Percentiles rank a stretch among this genome's conserved stretches.
phyloP scores from a whole-genome alignment of 495 filamentous ascomycete genomes.

The Diplogelasinospora grovesii region DNA sequence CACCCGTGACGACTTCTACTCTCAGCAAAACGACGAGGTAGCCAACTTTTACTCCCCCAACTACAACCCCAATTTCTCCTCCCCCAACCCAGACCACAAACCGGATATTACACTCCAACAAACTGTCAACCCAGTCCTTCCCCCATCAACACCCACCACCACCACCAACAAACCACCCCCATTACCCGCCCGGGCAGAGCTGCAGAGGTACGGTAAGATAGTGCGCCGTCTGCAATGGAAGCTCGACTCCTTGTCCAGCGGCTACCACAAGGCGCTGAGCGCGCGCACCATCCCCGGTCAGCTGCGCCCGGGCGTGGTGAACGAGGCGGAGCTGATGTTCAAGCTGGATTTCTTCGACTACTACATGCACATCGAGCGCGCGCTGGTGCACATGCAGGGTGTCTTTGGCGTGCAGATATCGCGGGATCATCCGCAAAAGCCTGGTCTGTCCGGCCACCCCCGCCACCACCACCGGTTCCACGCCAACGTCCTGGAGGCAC shows the following conservation, averaged over 20 bases:
- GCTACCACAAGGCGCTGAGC: slow-evolving; percentile 44
- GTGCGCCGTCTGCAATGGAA: slow-evolving; percentile 55
- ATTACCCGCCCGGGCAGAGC: too few relatives aligned
- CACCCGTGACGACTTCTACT: not conserved
- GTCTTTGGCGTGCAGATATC: slow-evolving; percentile 48
- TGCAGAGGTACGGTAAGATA: slow-evolving; percentile 51
- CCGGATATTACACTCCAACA: too few relatives aligned
- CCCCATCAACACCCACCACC: slow-evolving; percentile 9
- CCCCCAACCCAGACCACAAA: too few relatives aligned
- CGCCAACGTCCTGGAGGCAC: slow-evolving; percentile 53
- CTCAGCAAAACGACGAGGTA: too few relatives aligned
- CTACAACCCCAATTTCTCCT: not conserved
- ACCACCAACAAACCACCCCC: too few relatives aligned
- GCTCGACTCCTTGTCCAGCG: slow-evolving; percentile 47
- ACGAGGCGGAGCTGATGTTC: slow-evolving; percentile 55
- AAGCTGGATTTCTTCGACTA: slow-evolving; percentile 67
- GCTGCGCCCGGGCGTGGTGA: slow-evolving; percentile 6
- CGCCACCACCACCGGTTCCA: slow-evolving; percentile 48
- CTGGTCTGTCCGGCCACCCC: not conserved
- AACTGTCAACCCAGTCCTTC: not conserved
- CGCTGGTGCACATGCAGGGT: slow-evolving; percentile 52
- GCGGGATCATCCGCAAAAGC: slow-evolving; percentile 4
- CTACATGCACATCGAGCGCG: slow-evolving; percentile 60
- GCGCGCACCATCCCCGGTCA: slow-evolving; percentile 14
- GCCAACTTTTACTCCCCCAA: not conserved